These are phyloP conservation scores for Tirmania nivea DNA, from an alignment of 495 filamentous ascomycete species.

Conservation along the genomic window DNA sequence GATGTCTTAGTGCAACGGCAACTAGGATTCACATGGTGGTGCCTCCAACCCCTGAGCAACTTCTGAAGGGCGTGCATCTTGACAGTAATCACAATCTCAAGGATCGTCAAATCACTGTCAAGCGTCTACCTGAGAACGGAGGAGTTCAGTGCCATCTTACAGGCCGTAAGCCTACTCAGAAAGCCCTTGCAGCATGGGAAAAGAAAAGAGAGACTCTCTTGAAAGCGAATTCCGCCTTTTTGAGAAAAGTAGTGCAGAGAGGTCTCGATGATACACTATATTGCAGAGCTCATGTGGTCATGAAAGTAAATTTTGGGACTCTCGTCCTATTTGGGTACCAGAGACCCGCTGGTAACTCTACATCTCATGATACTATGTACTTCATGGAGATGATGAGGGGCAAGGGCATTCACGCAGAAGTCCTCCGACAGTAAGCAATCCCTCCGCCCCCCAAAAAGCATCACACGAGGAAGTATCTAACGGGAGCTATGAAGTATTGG, in stretches of 20 bases:
- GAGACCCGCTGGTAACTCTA: constrained; percentile 1
- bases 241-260: constrained; percentile 6
- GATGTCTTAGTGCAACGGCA: constrained; percentile 2
- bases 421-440: constrained; percentile 11
- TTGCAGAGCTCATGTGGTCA: constrained; percentile 8
- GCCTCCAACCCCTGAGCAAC: constrained; percentile 4
- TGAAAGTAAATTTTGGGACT: constrained; percentile 16
- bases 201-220: constrained; percentile 2
- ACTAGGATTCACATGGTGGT: constrained; percentile 8
- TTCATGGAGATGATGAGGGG: constrained; percentile 5
- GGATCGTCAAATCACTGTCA: constrained; percentile 14
- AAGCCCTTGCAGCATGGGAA: constrained; percentile 7
- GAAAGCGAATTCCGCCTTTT: constrained; percentile 7
- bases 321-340: constrained; percentile 14
- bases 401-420: constrained; percentile 6
- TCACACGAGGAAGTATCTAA: background rate
- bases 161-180: constrained; percentile 6
- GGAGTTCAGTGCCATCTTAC: constrained; percentile 3
- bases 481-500: constrained; percentile 7
- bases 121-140: background rate
- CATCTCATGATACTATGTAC: background rate
- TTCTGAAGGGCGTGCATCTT: background rate
- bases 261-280: constrained; percentile 15
- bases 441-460: too few species aligned
- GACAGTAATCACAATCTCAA: constrained; percentile 3